phyloP scores from a whole-genome alignment of 176 grass and related monocot genomes.

The Zea mays region Zm-B73-REFERENCE-NAM-5.0 NC_050104.1:142475501-142476000 shows the following conservation, averaged over 20 bases:
- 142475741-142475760: slow-evolving; percentile 54
- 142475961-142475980: neutral
- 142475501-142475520: slow-evolving; percentile 80
- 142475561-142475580: slow-evolving; percentile 86
- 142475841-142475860: slow-evolving; percentile 21
- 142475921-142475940: slow-evolving; percentile 37
- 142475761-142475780: slow-evolving; percentile 46
- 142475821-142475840: slow-evolving; percentile 68
- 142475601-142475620: slow-evolving; percentile 76
- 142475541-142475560: slow-evolving; percentile 79
- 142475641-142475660: slow-evolving; percentile 56
- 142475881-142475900: neutral
- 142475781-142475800: slow-evolving; percentile 16
- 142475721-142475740: slow-evolving; percentile 59
- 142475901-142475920: neutral
- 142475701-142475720: slow-evolving; percentile 43
- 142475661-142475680: slow-evolving; percentile 25
- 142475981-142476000: neutral
- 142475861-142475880: slow-evolving; percentile 7
- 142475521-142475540: slow-evolving; percentile 99
- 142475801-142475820: slow-evolving; percentile 56
- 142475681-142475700: slow-evolving; percentile 38
- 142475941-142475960: slow-evolving; percentile 19
- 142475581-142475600: slow-evolving; percentile 97
- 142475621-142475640: slow-evolving; percentile 95